Evolutionary conservation across 371 early-diverging fungal species (phyloP), one percentile per base, ranked within the genome.

Genomic region (Apophysomyces variabilis): DNA sequence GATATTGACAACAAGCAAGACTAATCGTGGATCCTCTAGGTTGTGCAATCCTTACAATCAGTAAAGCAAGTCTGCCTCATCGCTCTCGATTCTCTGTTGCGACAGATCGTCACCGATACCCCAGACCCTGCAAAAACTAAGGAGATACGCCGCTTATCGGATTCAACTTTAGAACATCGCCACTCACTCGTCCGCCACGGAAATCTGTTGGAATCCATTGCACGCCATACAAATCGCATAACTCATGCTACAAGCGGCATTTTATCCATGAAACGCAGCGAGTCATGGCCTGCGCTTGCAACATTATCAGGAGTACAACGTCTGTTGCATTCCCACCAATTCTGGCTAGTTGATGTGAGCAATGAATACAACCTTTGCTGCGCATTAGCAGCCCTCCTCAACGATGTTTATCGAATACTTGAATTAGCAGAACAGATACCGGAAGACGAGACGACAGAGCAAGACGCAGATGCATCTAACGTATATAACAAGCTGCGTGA

Each of bases 281-380:
- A 70, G 37, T 76, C 75, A 14, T 58, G 69, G n/a, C 73, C 84
- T 8, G 67, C 70, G n/a, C 44, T 70, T 4, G 66, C 72, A 2
- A 78, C 66, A 14, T 65, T 84, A n/a, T 64, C 62, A 21, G 67
- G 72, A 38, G 70, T 81, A 35, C 68, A 76, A 36, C 59, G 63
- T 4, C 62, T 73, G 9, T 58, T 83, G 14, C 66, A 74, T 56
- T 60, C 73, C 2, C 64, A 71, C 9, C 64, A 73, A 45, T 57
- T 65, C 5, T 37, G 41, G 8, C 54, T 68, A 8, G 18, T 70
- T 9, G 64, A 73, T 13, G 56, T 58, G 13, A 69, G 58, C 41
- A 70, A 71, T 18, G 74, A 78, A 59, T 82, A 81, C 45, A 78
- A 75, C n/a, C 62, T 84, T 7, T 75, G 72, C 36, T 82, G 80